phyloP scores from a whole-genome alignment of 441 rosid genomes.

The Croton laevigatus region DNA sequence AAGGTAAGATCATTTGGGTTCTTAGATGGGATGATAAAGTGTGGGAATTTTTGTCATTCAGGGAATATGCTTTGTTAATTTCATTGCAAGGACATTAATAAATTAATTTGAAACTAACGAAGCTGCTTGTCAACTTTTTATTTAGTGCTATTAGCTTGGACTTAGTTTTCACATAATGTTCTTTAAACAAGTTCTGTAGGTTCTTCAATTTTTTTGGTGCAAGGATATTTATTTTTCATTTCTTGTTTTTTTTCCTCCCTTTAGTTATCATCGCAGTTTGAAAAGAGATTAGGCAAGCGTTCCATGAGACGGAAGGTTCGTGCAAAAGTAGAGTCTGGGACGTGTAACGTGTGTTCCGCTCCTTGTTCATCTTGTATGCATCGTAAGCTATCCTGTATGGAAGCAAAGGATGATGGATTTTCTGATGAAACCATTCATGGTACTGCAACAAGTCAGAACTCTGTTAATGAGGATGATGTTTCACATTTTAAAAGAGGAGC shows the following conservation, averaged over 20 bases:
- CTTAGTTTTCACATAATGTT: neutral
- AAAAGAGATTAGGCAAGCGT: constrained; percentile 42
- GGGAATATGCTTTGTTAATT: too few species aligned
- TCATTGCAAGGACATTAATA: neutral
- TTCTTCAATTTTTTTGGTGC: neutral
- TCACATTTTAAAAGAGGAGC: constrained; percentile 29
- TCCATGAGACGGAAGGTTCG: constrained; percentile 50
- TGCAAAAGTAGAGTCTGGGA: constrained; percentile 63
- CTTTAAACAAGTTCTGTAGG: neutral
- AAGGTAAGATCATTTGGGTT: too few species aligned
- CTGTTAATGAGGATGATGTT: constrained; percentile 49
- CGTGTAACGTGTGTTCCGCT: constrained; percentile 75
- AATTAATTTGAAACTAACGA: neutral
- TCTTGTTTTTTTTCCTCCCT: neutral
- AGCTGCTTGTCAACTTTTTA: neutral
- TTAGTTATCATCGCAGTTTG: constrained; percentile 38
- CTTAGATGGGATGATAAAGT: too few species aligned
- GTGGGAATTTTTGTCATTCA: too few species aligned
- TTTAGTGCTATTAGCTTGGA: neutral
- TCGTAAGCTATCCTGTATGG: constrained; percentile 47
- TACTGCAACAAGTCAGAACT: constrained; percentile 51
- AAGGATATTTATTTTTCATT: neutral
- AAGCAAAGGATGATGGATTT: constrained; percentile 51
- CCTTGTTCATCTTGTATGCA: constrained; percentile 94
- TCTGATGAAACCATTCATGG: constrained; percentile 63